A percentile compares a stretch with the other conserved stretches of the same genome.
Conservation (phyloP, 1,284 basidiomycete species). For the Pseudozyma hubeiensis region DNA sequence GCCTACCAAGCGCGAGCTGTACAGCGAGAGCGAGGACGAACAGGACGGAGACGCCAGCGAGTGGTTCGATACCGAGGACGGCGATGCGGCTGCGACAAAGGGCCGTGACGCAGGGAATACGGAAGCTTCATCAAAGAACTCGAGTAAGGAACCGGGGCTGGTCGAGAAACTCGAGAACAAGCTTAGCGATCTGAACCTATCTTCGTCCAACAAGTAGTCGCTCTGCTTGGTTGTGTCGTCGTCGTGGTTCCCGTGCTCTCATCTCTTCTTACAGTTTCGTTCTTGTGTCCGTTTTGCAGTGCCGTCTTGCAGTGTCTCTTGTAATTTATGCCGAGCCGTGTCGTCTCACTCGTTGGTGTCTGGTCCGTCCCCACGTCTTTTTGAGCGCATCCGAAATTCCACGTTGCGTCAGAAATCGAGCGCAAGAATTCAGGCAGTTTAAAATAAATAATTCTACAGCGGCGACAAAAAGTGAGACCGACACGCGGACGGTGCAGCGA, state of each 20-base stretch:
- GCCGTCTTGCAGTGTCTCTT: neutral
- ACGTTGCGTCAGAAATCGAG: too few relatives aligned
- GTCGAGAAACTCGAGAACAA: slow-evolving; percentile 36
- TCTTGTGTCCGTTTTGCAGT: neutral
- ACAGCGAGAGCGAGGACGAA: slow-evolving; percentile 46
- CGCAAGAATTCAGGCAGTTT: neutral
- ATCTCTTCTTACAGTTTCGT: neutral
- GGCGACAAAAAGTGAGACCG: slow-evolving; percentile 1
- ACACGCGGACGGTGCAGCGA: neutral
- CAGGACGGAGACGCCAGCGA: slow-evolving; percentile 25
- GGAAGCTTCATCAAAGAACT: neutral
- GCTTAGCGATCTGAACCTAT: slow-evolving; percentile 23
- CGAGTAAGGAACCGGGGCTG: slow-evolving; percentile 21
- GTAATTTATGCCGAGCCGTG: neutral
- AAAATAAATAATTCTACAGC: slow-evolving; percentile 1
- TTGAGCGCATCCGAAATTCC: too few relatives aligned
- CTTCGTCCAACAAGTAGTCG: slow-evolving; percentile 18
- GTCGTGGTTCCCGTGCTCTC: neutral
- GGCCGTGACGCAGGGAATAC: neutral
- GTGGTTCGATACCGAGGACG: slow-evolving; percentile 44
- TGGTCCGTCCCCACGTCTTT: too few relatives aligned
- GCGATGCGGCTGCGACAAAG: slow-evolving; percentile 7
- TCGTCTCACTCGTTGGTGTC: neutral
- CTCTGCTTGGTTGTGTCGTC: neutral
- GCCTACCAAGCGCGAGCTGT: slow-evolving; percentile 49